Conservation (phyloP, 225 moss, liverwort and hornwort species). For the Marchantia paleacea region DNA sequence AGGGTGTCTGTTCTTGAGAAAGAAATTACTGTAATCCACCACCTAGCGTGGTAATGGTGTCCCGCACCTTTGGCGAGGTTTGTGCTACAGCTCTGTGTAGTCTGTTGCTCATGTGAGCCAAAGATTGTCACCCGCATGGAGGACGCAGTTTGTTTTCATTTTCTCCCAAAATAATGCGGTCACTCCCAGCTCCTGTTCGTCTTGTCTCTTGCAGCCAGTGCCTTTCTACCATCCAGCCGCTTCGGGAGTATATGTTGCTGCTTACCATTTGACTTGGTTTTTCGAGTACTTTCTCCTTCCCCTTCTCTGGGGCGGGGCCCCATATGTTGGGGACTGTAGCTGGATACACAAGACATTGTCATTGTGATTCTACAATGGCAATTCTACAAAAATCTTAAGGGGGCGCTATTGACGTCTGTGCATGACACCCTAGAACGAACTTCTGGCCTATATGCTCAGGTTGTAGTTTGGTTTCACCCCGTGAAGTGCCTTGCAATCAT, state of each 20-base stretch:
- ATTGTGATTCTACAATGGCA: neutral
- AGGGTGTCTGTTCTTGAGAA: neutral
- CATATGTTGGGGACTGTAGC: neutral
- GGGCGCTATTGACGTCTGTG: neutral
- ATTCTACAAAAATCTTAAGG: neutral
- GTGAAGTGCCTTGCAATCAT: neutral
- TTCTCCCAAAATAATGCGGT: neutral
- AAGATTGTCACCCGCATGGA: neutral
- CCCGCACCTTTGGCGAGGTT: neutral
- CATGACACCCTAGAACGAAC: neutral
- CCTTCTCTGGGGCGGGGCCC: neutral
- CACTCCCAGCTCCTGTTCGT: neutral
- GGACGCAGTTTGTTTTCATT: neutral
- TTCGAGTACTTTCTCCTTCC: neutral
- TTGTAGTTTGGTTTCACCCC: neutral
- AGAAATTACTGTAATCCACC: neutral
- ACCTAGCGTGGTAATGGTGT: neutral
- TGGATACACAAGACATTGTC: neutral
- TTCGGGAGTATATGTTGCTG: neutral
- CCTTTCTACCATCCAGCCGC: neutral
- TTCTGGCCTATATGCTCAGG: neutral
- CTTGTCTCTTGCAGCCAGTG: slow-evolving; percentile 4
- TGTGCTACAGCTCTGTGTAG: neutral
- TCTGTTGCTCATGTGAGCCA: slow-evolving; percentile 8
- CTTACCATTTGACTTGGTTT: neutral